Conservation (phyloP, 163 green algal genomes). For the Scenedesmus sp. region DNA sequence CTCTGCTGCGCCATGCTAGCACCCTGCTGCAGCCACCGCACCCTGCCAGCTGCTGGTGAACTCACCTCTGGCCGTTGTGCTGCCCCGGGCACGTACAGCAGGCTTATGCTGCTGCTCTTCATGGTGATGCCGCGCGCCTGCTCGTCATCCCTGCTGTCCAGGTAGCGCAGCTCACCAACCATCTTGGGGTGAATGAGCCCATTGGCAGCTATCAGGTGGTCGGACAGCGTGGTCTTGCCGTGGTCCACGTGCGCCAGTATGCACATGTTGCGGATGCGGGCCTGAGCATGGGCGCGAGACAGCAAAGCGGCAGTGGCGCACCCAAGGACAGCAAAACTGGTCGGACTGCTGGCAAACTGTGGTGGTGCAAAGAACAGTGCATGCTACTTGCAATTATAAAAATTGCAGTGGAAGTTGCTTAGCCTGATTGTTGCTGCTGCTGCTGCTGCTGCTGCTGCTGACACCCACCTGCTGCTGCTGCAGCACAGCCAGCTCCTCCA, state of each 20-base stretch:
- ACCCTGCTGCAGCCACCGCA: background rate
- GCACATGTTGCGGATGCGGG: slow-evolving; percentile 97
- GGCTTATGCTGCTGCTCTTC: slow-evolving; percentile 94
- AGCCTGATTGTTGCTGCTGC: background rate
- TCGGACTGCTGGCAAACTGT: background rate
- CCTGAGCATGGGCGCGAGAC: slow-evolving; percentile 66
- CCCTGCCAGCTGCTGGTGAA: background rate
- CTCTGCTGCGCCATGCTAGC: background rate
- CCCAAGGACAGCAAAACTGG: background rate
- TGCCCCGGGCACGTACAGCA: slow-evolving; percentile 88
- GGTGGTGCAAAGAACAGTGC: too few species aligned
- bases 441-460: slow-evolving; percentile 7
- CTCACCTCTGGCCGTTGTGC: slow-evolving; percentile 63
- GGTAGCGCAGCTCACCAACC: slow-evolving; percentile 93
- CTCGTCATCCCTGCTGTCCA: slow-evolving; percentile 92
- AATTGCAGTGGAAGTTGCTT: background rate
- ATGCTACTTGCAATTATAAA: background rate
- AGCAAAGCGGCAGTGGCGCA: background rate
- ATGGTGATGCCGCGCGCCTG: slow-evolving; percentile 98
- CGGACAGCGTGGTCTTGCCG: slow-evolving; percentile 98
- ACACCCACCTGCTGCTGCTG: slow-evolving; percentile 57
- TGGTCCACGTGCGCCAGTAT: slow-evolving; percentile 99
- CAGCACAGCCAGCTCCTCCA: slow-evolving; percentile 59
- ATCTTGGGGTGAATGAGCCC: slow-evolving; percentile 95
- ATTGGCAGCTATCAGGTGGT: slow-evolving; percentile 97